Base-by-base conservation (phyloP, 1,139 yeast species). In the Kodamaea ohmeri region DNA sequence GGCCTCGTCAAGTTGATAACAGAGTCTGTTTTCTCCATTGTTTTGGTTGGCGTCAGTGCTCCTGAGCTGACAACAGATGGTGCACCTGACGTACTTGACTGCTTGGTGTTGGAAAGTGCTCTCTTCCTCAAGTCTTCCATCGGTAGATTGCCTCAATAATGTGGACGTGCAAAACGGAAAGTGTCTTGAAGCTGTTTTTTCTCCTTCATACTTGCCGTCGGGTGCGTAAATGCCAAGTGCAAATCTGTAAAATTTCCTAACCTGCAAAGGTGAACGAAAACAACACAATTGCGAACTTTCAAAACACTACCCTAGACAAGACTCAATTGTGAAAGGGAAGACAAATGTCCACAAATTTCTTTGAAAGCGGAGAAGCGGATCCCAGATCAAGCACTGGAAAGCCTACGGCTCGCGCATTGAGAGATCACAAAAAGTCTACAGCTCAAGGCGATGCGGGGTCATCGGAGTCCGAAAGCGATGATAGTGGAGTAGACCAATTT, bases 1-100 rank as follows among this genome's bases (percentile, higher is more conserved):
- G 80, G 78, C 37, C 67, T 66, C 21, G 78, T 73, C 41, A 76
- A 61, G 45, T 73, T 73, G 39, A 68, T 48, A 6, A 68, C 63
- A 9, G 76, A 70, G 42, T 67, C 75, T 2, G 71, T 64, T 41
- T 66, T 67, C 38, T 62, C 63, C 58, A 70, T 66, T 17, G 40
- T 36, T 17, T 32, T 41, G 11, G 56, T 30, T 6, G 48, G 47
- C 16, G 49, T 44, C 15, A 51, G 40, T 16, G 47, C 42, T 6
- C 50, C 46, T 5, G 52, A 45, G 31, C 39, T 42, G 31, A 32
- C 16, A 12, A 39, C 42, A 4, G 44, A 41, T 2, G 25, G 15
- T 26, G 38, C 33, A 12, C 41, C 39, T 4, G 34, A 31, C 13
- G n/a, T 14, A 17, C 15, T 31, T 8, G 39, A 41, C 46, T 46